Conservation (phyloP, 2,329 filamentous ascomycete genomes). For the Arthrinium puccinioides region DNA sequence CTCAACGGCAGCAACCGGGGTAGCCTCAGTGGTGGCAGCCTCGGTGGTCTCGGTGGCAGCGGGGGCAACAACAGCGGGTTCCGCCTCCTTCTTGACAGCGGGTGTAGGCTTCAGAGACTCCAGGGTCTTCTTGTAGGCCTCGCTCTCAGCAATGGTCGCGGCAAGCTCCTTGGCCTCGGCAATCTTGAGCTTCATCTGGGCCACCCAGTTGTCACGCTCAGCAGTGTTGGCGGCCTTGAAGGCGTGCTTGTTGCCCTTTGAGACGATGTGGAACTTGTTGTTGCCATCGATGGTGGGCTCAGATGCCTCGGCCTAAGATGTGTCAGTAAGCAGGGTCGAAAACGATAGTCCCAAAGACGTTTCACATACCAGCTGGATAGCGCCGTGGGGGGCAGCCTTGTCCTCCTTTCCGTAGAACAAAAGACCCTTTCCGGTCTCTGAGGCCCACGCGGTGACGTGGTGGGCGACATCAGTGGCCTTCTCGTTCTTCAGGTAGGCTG, state of each 20-base stretch:
- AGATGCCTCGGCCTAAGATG: constrained; percentile 45
- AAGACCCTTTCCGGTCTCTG: constrained; percentile 90
- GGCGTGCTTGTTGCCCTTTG: constrained; percentile 82
- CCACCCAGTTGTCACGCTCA: constrained; percentile 90
- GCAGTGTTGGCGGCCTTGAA: constrained; percentile 73
- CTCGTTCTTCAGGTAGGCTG: constrained; percentile 76
- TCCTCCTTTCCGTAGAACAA: constrained; percentile 89
- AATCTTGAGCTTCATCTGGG: constrained; percentile 73
- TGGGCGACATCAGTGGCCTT: constrained; percentile 72
- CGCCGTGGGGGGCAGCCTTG: constrained; percentile 72
- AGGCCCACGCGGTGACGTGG: constrained; percentile 80
- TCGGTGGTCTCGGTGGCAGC: constrained; percentile 26
- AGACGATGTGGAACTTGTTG: constrained; percentile 79
- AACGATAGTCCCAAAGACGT: no score
- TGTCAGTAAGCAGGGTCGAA: constrained; percentile 21
- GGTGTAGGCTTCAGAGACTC: constrained; percentile 56
- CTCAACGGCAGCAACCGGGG: constrained; percentile 13
- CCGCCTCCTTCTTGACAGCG: constrained; percentile 35
- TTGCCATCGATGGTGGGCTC: constrained; percentile 71
- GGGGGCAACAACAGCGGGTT: constrained; percentile 30
- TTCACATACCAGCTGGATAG: constrained; percentile 73
- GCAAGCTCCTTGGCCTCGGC: constrained; percentile 78
- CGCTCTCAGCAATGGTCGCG: constrained; percentile 65
- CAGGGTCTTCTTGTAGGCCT: constrained; percentile 81
- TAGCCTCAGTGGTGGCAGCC: constrained; percentile 25